These are phyloP conservation scores for Acacia confusa DNA, from an alignment of 306 rosid species.

Conservation along the genomic window DNA sequence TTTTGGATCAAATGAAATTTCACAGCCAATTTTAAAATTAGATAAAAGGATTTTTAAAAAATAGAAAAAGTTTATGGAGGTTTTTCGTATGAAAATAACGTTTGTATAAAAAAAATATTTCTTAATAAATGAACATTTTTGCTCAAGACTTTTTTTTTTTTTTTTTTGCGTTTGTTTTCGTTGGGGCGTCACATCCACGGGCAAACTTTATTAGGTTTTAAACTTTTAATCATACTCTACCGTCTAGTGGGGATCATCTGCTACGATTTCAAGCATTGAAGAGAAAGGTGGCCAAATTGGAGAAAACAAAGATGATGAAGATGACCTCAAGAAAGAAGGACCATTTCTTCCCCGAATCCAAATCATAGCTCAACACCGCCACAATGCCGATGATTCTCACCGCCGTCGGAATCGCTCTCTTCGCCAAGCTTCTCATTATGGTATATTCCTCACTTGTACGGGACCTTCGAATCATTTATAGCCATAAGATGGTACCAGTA, in stretches of 20 bases:
- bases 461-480: background rate
- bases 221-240: background rate
- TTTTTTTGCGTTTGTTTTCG: no score
- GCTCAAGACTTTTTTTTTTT: background rate
- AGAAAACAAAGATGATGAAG: conserved; percentile 40
- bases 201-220: background rate
- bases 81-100: no score
- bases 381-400: conserved; percentile 73
- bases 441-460: background rate
- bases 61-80: background rate
- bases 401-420: conserved; percentile 55
- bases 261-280: background rate
- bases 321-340: conserved; percentile 36
- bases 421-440: conserved; percentile 51
- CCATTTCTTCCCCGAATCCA: conserved; percentile 63
- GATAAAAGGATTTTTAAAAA: background rate
- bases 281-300: conserved; percentile 6
- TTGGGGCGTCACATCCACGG: background rate
- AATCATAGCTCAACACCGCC: conserved; percentile 75
- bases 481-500: background rate
- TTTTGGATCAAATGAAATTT: background rate
- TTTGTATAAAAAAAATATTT: no score
- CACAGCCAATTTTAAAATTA: background rate
- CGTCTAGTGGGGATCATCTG: background rate
- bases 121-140: no score